Conservation (phyloP, 345 rosid species). For the Eucalyptus paniculata region DNA sequence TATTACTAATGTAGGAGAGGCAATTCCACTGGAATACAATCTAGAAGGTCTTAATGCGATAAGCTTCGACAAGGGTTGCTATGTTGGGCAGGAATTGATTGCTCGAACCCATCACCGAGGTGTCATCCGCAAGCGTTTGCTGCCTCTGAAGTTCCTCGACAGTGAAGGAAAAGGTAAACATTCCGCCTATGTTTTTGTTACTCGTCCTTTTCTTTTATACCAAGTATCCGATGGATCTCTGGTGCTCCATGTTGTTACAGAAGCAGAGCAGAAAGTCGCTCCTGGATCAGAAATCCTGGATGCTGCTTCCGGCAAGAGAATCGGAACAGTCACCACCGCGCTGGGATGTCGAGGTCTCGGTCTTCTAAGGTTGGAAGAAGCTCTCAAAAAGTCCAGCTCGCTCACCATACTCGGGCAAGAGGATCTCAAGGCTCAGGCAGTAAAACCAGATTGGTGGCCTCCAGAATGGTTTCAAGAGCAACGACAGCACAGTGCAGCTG, state of each 20-base stretch:
- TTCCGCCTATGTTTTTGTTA: background rate
- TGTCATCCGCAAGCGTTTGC: constrained; percentile 69
- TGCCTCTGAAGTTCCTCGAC: constrained; percentile 58
- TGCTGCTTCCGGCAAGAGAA: constrained; percentile 46
- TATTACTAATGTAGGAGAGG: constrained; percentile 45
- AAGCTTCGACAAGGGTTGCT: constrained; percentile 94
- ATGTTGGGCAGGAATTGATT: constrained; percentile 89
- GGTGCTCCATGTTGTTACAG: constrained; percentile 10
- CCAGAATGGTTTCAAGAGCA: constrained; percentile 50
- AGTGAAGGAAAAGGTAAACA: constrained; percentile 40
- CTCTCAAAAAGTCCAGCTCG: constrained; percentile 25
- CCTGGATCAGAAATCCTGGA: constrained; percentile 60
- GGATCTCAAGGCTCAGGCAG: constrained; percentile 48
- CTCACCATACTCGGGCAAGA: constrained; percentile 37
- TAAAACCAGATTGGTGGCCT: constrained; percentile 85
- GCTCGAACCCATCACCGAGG: constrained; percentile 93
- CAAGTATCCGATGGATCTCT: background rate
- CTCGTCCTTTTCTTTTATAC: background rate
- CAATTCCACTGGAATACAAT: constrained; percentile 90
- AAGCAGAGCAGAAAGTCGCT: constrained; percentile 36
- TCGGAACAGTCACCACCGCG: constrained; percentile 60
- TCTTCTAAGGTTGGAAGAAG: constrained; percentile 57
- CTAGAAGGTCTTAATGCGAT: constrained; percentile 78
- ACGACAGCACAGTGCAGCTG: constrained; percentile 17
- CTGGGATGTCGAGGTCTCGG: constrained; percentile 71